Base-by-base conservation (phyloP, 1,284 basidiomycete genomes). In the Apiotrichum gamsii region DNA sequence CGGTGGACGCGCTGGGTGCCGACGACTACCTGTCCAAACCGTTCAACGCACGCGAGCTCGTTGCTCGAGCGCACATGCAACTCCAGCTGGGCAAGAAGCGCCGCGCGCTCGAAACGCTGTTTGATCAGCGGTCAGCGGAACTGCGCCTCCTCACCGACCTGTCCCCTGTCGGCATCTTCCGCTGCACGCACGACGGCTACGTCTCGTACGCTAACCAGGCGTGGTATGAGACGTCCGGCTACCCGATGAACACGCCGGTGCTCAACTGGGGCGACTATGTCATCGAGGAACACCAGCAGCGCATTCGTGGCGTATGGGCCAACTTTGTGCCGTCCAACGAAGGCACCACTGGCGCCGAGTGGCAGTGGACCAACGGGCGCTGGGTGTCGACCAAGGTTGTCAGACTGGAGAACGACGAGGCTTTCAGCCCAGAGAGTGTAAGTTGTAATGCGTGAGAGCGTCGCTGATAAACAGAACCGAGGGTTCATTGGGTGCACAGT, bases 1-100 rank as follows among this genome's bases (percentile, higher is more conserved):
- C 41, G 2, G 38, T 36, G 9, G 38, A 39, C 8, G 45, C 32
- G 31, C 34, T 50, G 6, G 72, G 70, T 8, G 74, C 74, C 1
- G 74, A 76, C 49, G 69, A 73, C 36, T 66, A 67, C 35, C 54
- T 72, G 10, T 57, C 56, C 2, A 71, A 70, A 44, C 69, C 71
- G 2, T 72, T 70, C 60, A 67, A 64, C 19, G 60, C 65, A 0
- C 54, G 69, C 24, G 74, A 76, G 49, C 57, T 76, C 24, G 57
- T 76, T n/a, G 75, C 74, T 10, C 62, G 75, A 3, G 66, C 64
- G 21, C 55, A 67, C 49, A 54, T 61, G 57, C 60, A 68, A 52
- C 49, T 70, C 18, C 69, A 68, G 41, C 53, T 71, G 1, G 70
- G 67, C 15, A 69, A 68, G 48, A 57, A 58, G 33, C 57, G 66